phyloP scores from a whole-genome alignment of 768 basidiomycete species.

The Ramaria rubella region DNA sequence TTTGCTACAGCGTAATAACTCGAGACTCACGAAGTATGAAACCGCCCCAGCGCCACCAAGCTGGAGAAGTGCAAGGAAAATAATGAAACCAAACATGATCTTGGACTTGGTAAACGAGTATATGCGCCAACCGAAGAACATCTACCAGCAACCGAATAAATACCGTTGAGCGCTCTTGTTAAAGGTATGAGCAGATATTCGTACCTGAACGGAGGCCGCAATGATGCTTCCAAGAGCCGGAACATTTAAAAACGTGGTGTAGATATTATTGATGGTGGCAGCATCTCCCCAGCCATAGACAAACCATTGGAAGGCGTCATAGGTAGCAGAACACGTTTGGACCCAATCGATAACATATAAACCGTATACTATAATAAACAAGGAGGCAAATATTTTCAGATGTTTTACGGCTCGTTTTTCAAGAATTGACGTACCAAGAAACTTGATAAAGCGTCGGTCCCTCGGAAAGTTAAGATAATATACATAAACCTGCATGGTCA shows the following conservation, averaged over 20 bases:
- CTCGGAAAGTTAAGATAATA: slow-evolving; percentile 17
- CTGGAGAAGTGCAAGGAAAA: slow-evolving; percentile 14
- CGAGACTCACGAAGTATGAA: slow-evolving; percentile 12
- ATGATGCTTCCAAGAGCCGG: slow-evolving; percentile 16
- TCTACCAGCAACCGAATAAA: background rate
- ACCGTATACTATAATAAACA: slow-evolving; percentile 12
- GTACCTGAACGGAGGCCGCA: slow-evolving; percentile 16
- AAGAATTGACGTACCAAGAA: slow-evolving; percentile 7
- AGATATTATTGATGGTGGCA: slow-evolving; percentile 8
- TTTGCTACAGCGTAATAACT: background rate
- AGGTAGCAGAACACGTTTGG: slow-evolving; percentile 18
- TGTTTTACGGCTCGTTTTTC: background rate
- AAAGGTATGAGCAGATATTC: background rate
- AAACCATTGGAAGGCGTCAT: slow-evolving; percentile 20
- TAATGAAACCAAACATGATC: slow-evolving; percentile 4
- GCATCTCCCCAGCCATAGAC: slow-evolving; percentile 17
- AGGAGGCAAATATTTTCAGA: background rate
- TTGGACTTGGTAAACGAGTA: slow-evolving; percentile 12
- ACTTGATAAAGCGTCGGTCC: slow-evolving; percentile 13
- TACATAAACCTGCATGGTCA: slow-evolving; percentile 18
- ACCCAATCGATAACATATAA: slow-evolving; percentile 18
- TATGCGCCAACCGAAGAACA: slow-evolving; percentile 20
- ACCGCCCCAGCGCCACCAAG: slow-evolving; percentile 12
- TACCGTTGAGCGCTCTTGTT: background rate
- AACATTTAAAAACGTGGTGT: slow-evolving; percentile 15